A percentile compares a stretch with the other conserved stretches of the same genome.
Conservation (phyloP, 2,329 filamentous ascomycete species). For the Tolypocladium guangdongense region DNA sequence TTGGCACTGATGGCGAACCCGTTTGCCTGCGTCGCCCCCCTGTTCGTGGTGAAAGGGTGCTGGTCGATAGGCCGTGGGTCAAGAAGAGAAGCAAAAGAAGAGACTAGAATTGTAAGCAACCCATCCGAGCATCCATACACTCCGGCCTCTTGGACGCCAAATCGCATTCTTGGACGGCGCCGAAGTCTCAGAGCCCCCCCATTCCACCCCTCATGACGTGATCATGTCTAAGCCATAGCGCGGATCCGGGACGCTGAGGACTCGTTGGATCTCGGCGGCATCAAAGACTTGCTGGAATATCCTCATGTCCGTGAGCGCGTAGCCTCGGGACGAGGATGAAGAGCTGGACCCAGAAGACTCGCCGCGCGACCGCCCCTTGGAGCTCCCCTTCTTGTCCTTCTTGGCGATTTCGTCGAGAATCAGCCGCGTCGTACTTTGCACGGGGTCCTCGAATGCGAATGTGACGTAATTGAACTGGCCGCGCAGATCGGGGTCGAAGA, state of each 20-base stretch:
- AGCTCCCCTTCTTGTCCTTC: slow-evolving; percentile 29
- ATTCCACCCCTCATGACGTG: slow-evolving; percentile 21
- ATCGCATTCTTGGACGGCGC: neutral
- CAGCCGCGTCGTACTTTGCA: slow-evolving; percentile 40
- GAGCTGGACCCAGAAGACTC: slow-evolving; percentile 15
- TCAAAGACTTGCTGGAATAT: slow-evolving; percentile 45
- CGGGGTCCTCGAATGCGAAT: slow-evolving; percentile 52
- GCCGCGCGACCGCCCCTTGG: slow-evolving; percentile 22
- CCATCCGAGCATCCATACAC: neutral
- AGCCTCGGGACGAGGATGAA: slow-evolving; percentile 16
- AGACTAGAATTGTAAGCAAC: neutral
- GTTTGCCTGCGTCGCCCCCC: neutral
- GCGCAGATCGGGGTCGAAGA: slow-evolving; percentile 50
- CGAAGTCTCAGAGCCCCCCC: slow-evolving; percentile 1
- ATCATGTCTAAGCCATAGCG: slow-evolving; percentile 44
- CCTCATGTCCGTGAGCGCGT: slow-evolving; percentile 32
- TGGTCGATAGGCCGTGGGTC: neutral
- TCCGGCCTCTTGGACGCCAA: neutral
- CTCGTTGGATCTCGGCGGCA: slow-evolving; percentile 34
- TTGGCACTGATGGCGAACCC: neutral
- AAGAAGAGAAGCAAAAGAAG: neutral
- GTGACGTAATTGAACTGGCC: slow-evolving; percentile 51
- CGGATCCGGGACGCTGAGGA: slow-evolving; percentile 41
- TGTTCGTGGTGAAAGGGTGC: neutral
- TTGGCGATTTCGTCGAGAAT: slow-evolving; percentile 46